Conservation (phyloP, 2,329 filamentous ascomycete species). For the Penicillium sp. region DNA sequence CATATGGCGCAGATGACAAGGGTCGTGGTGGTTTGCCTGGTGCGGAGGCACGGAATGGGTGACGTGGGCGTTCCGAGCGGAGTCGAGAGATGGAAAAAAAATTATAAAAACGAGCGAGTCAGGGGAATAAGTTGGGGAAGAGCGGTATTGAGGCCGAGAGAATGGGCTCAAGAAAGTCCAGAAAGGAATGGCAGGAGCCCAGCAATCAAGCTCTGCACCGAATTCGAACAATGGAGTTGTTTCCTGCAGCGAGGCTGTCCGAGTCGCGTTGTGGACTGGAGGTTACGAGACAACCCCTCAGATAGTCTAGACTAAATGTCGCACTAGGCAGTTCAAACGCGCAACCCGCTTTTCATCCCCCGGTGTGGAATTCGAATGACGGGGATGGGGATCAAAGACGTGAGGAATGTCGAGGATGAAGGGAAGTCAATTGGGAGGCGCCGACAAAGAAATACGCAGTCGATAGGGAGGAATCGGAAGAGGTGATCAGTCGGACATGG, state of each 20-base stretch:
- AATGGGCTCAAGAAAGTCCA: constrained; percentile 11
- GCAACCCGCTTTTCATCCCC: constrained; percentile 6
- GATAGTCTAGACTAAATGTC: constrained; percentile 3
- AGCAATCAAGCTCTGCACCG: constrained; percentile 15
- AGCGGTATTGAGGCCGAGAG: background rate
- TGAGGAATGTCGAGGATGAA: constrained; percentile 8
- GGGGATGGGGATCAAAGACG: background rate
- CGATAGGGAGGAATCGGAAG: constrained; percentile 7
- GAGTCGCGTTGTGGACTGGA: constrained; percentile 23
- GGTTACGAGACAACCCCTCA: constrained; percentile 23
- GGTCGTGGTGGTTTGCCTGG: background rate
- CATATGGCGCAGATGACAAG: constrained; percentile 27
- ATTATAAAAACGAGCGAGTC: constrained; percentile 1
- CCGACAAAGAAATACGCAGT: constrained; percentile 3
- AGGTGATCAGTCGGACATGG: constrained; percentile 18
- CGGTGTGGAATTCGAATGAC: background rate
- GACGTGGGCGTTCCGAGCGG: constrained; percentile 6
- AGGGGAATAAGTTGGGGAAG: background rate
- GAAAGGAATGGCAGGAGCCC: constrained; percentile 20
- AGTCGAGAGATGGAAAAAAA: background rate
- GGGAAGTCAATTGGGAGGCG: constrained; percentile 4
- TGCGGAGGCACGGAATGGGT: constrained; percentile 14
- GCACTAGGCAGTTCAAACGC: constrained; percentile 3
- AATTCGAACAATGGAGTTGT: constrained; percentile 34
- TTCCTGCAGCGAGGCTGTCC: constrained; percentile 27